A percentile compares a stretch with the other conserved stretches of the same genome.
Evolutionary conservation across 1,139 yeast genomes (phyloP).

Genomic region (Arxiozyma heterogenica): DNA sequence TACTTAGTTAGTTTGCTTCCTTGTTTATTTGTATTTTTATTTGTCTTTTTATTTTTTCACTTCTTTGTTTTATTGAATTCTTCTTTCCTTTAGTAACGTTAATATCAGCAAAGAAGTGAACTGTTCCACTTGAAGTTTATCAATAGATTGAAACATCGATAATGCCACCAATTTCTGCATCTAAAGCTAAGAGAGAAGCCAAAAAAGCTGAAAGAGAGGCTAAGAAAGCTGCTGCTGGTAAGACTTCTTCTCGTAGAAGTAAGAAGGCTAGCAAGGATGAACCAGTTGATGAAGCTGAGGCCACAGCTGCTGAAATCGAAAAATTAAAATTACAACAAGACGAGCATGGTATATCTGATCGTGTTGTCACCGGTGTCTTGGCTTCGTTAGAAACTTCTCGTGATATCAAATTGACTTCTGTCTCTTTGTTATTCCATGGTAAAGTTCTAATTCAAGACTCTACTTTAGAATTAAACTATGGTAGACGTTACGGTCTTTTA

Average conservation of each 20-base stretch:
- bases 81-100: no score
- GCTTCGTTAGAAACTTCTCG: conserved; percentile 83
- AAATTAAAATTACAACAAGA: conserved; percentile 89
- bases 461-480: conserved; percentile 83
- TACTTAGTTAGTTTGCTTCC: no score
- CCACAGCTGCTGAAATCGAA: conserved; percentile 66
- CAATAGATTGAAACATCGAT: not conserved
- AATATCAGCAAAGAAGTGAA: no score
- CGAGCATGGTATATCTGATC: conserved; percentile 86
- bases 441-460: conserved; percentile 92
- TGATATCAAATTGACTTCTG: conserved; percentile 85
- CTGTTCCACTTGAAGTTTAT: not conserved
- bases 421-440: conserved; percentile 93
- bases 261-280: conserved; percentile 34
- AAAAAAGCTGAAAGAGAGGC: conserved; percentile 96
- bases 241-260: conserved; percentile 52
- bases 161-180: conserved; percentile 54
- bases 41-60: no score
- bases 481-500: conserved; percentile 91
- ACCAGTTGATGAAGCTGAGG: conserved; percentile 41
- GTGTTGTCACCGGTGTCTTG: conserved; percentile 96
- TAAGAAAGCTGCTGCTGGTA: conserved; percentile 67
- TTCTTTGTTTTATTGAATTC: no score
- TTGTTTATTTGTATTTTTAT: no score
- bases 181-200: conserved; percentile 97